phyloP scores from a whole-genome alignment of 148 eudicot genomes.

The Rhododendron ovatum region DNA sequence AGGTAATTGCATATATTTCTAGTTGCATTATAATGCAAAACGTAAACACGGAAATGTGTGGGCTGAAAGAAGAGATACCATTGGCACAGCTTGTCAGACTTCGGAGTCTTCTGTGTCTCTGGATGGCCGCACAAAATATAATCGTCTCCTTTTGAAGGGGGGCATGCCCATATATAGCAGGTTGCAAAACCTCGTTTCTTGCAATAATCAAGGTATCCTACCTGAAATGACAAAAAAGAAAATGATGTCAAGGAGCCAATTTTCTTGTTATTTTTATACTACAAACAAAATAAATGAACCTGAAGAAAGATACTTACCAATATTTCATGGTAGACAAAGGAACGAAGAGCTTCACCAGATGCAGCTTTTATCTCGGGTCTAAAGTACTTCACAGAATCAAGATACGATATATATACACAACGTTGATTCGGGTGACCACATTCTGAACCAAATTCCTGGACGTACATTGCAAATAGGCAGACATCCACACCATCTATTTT shows the following conservation, averaged over 20 bases:
- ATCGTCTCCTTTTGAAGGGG: constrained; percentile 77
- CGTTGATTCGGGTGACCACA: constrained; percentile 75
- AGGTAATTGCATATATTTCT: background rate
- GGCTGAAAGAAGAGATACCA: constrained; percentile 41
- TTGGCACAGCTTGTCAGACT: constrained; percentile 59
- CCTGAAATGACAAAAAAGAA: constrained; percentile 29
- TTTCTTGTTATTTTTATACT: background rate
- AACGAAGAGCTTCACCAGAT: constrained; percentile 85
- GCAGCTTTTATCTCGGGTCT: constrained; percentile 62
- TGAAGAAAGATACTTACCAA: constrained; percentile 37
- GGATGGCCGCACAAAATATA: constrained; percentile 84
- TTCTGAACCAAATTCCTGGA: constrained; percentile 86
- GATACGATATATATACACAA: constrained; percentile 75
- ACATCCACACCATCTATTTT: constrained; percentile 84
- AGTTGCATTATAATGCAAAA: background rate
- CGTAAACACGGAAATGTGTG: background rate
- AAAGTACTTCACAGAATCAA: constrained; percentile 92
- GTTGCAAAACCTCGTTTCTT: constrained; percentile 80
- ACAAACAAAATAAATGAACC: background rate
- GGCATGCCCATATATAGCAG: constrained; percentile 95
- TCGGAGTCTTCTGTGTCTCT: constrained; percentile 72
- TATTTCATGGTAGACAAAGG: constrained; percentile 86
- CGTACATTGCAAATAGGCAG: constrained; percentile 85
- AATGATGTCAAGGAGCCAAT: background rate
- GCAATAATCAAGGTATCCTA: constrained; percentile 94